Conservation (phyloP, 768 basidiomycete genomes). For the Hypholoma sublateritium region DNA sequence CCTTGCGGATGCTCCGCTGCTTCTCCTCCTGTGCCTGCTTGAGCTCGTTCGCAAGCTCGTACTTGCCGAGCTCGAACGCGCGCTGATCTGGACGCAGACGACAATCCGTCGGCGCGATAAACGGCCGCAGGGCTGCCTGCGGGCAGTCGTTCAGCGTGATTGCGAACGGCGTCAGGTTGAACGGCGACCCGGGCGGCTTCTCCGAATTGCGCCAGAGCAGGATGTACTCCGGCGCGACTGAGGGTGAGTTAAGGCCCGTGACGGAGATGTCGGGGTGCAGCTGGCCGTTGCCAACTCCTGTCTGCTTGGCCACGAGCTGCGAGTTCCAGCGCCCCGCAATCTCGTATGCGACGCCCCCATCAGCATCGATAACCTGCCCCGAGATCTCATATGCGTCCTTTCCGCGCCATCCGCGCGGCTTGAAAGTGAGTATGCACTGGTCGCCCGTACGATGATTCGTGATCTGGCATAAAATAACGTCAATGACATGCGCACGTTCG, state of each 20-base stretch:
- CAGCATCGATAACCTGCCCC: constrained; percentile 71
- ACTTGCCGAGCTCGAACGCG: constrained; percentile 88
- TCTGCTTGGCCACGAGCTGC: constrained; percentile 83
- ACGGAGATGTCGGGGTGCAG: constrained; percentile 75
- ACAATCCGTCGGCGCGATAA: constrained; percentile 88
- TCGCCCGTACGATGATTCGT: constrained; percentile 92
- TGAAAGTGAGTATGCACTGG: constrained; percentile 87
- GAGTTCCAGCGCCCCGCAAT: constrained; percentile 96
- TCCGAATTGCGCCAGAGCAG: constrained; percentile 92
- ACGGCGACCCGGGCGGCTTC: constrained; percentile 75
- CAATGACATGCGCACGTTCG: neutral
- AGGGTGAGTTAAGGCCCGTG: constrained; percentile 40
- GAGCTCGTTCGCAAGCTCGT: constrained; percentile 78
- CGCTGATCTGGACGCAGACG: constrained; percentile 90
- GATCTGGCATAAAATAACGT: constrained; percentile 39
- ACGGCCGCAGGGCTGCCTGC: constrained; percentile 61
- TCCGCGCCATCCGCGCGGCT: constrained; percentile 93
- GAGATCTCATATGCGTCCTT: constrained; percentile 92
- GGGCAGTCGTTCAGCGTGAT: constrained; percentile 92
- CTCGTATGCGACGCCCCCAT: constrained; percentile 72
- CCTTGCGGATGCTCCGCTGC: constrained; percentile 71
- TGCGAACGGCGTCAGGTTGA: constrained; percentile 95
- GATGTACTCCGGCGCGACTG: constrained; percentile 65
- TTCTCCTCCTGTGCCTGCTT: constrained; percentile 83
- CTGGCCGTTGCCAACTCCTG: constrained; percentile 50